Percentiles rank a stretch among this genome's conserved stretches.
Evolutionary conservation across 2,329 filamentous ascomycete genomes (phyloP).

Genomic region (Purpureocillium lavendulum): DNA sequence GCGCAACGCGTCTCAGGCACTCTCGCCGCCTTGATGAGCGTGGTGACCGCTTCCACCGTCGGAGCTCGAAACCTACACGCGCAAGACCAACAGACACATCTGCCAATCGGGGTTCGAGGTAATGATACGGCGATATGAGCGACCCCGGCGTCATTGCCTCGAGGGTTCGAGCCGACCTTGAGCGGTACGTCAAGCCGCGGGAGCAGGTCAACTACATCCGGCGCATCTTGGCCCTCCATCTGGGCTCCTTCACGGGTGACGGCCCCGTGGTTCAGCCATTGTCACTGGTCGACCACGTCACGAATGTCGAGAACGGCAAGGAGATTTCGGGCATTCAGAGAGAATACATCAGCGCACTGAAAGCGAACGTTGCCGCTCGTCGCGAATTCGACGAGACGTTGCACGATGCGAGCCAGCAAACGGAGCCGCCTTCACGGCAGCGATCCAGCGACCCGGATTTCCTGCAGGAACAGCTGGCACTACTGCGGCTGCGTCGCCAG

Average conservation of each 20-base stretch:
- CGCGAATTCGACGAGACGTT: conserved; percentile 34
- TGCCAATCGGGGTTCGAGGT: no score
- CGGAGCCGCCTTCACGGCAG: conserved; percentile 9
- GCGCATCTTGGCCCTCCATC: conserved; percentile 43
- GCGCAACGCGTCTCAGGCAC: neutral
- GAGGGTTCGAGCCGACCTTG: conserved; percentile 34
- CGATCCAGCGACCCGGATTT: conserved; percentile 11
- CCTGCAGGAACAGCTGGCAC: conserved; percentile 42
- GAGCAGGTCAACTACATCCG: conserved; percentile 50
- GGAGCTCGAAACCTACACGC: no score
- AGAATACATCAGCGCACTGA: conserved; percentile 47
- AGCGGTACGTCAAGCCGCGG: conserved; percentile 46
- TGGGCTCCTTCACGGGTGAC: conserved; percentile 37
- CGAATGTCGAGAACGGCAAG: conserved; percentile 23
- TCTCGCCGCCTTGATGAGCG: no score
- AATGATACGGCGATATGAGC: conserved; percentile 15
- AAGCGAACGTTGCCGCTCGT: conserved; percentile 42
- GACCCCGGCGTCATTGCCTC: conserved; percentile 21
- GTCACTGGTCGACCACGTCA: conserved; percentile 35
- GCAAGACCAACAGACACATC: no score
- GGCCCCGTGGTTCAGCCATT: conserved; percentile 35
- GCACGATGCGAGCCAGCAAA: conserved; percentile 11
- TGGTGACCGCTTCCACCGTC: no score
- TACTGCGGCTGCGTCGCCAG: conserved; percentile 44
- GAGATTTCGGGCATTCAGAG: conserved; percentile 39